These are phyloP conservation scores for Bipolaris bicolor DNA, from an alignment of 2,329 filamentous ascomycete genomes.

Conservation along the genomic window DNA sequence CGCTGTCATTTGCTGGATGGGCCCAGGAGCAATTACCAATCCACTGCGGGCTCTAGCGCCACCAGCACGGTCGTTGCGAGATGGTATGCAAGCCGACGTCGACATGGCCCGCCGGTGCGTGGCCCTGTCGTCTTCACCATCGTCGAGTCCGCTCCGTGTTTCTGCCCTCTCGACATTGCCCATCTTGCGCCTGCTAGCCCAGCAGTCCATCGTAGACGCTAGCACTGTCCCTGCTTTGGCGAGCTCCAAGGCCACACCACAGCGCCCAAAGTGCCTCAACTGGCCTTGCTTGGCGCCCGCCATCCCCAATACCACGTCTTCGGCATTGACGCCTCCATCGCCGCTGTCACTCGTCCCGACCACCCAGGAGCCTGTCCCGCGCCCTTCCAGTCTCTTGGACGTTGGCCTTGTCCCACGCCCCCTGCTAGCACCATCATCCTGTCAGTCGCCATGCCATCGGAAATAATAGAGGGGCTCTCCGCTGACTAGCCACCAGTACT, in stretches of 20 bases:
- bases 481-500: slow-evolving; percentile 44
- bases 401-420: slow-evolving; percentile 7
- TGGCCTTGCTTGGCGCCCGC: slow-evolving; percentile 46
- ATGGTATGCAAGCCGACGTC: slow-evolving; percentile 41
- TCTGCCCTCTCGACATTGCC: neutral
- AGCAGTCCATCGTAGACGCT: slow-evolving; percentile 14
- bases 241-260: slow-evolving; percentile 42
- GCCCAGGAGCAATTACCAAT: slow-evolving; percentile 42
- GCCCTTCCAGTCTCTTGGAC: slow-evolving; percentile 17
- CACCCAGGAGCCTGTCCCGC: slow-evolving; percentile 10
- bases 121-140: slow-evolving; percentile 9
- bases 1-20: slow-evolving; percentile 8
- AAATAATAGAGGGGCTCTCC: slow-evolving; percentile 39
- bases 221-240: slow-evolving; percentile 29
- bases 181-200: neutral
- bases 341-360: slow-evolving; percentile 21
- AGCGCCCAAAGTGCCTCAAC: slow-evolving; percentile 30
- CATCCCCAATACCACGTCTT: slow-evolving; percentile 40
- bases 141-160: neutral
- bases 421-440: slow-evolving; percentile 19
- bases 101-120: slow-evolving; percentile 28
- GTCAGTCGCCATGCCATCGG: slow-evolving; percentile 34
- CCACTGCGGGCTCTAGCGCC: slow-evolving; percentile 42
- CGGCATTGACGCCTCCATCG: slow-evolving; percentile 31
- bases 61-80: slow-evolving; percentile 37